Evolutionary conservation across 306 rosid genomes (phyloP).

Genomic region (Cucumis hystrix): DNA sequence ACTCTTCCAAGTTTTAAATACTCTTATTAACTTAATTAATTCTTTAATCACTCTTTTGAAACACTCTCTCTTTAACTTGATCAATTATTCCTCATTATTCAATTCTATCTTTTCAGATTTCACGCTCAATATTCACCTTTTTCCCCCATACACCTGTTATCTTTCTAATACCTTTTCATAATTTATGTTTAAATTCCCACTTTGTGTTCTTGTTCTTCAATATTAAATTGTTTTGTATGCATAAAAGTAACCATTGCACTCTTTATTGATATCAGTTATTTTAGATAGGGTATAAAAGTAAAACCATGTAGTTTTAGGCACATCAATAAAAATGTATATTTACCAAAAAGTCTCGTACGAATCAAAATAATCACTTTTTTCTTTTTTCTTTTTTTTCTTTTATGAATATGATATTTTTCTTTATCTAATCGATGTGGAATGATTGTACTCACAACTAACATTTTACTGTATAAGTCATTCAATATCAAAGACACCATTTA

Average conservation of each 20-base stretch:
- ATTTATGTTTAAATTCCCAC: not conserved
- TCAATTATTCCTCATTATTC: not conserved
- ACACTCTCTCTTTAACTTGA: not conserved
- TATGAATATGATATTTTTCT: too few species aligned
- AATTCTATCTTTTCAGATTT: not conserved
- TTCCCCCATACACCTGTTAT: not conserved
- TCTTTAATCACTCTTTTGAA: too few species aligned
- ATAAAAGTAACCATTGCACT: not conserved
- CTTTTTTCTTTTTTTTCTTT: too few species aligned
- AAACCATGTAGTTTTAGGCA: not conserved
- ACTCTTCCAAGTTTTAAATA: too few species aligned
- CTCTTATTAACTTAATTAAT: too few species aligned
- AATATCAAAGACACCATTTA: too few species aligned
- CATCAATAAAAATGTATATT: too few species aligned
- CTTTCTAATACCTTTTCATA: not conserved
- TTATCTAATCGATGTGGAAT: not conserved
- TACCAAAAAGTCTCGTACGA: not conserved
- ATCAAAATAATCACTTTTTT: too few species aligned
- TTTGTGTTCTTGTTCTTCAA: not conserved
- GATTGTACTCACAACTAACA: not conserved
- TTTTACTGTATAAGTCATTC: too few species aligned
- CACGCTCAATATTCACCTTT: not conserved
- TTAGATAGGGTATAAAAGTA: not conserved
- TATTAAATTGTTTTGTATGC: not conserved
- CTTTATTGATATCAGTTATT: not conserved